Evolutionary conservation across 306 rosid genomes (phyloP), one percentile per base, ranked within the genome.

Genomic region (Citrullus amarus): DNA sequence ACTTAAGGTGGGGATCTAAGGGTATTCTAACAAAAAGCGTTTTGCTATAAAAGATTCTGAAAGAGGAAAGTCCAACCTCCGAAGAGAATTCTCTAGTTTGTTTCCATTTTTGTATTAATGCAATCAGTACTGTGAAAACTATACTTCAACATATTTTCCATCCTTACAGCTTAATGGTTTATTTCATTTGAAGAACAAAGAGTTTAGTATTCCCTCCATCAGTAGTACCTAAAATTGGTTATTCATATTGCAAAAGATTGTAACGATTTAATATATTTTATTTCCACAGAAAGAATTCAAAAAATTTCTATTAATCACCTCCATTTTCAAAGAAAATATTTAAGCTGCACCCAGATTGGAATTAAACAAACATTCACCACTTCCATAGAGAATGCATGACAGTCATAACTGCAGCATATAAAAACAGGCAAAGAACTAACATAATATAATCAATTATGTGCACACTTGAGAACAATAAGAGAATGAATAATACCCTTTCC

Each of bases 401-500:
- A 66, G 50, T 9, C 17, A 68, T n/a, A 22, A 43, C 34, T n/a
- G 75, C 75, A 68, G 17, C 17, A 68, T 68, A 41, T 68, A 17
- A n/a, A 17, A 68, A 39, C 13, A 43, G 75, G 12, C 32, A 43
- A 43, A 68, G 32, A 68, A 68, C 30, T 4, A 18, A 68, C 32
- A 39, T n/a, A n/a, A 68, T 48, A 68, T 41, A 41, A 0, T n/a
- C 48, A 54, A 15, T 81, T 59, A 34, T 80, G 63, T 13, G 22
- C 51, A 36, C 6, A 66, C 50, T 66, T 38, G 28, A n/a, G 82
- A 86, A 54, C 69, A 17, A 22, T 73, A 58, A 71, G 79, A 77
- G 51, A 78, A 63, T 58, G 71, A 57, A 78, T 50, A 71, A 79
- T 86, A 91, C 94, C 94, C 77, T 85, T 86, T 51, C 86, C 85